phyloP scores from a whole-genome alignment of 228 moss, liverwort and hornwort species.

The Sphagnum magellanicum region DNA sequence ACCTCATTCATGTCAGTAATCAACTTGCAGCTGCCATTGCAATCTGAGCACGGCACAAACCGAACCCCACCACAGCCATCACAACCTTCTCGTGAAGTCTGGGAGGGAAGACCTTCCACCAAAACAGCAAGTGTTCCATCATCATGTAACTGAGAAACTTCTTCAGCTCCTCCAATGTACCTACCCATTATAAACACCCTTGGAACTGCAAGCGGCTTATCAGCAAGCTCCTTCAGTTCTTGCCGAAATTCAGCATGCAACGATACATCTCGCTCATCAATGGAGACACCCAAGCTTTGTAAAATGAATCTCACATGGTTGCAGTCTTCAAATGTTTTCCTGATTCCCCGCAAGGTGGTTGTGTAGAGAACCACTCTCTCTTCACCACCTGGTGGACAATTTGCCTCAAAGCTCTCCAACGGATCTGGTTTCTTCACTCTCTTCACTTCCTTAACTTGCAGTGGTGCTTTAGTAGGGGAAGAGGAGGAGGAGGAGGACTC shows the following conservation, averaged over 20 bases:
- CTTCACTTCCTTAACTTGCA: conserved; percentile 7
- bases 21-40: conserved; percentile 63
- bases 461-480: conserved; percentile 10
- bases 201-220: conserved; percentile 43
- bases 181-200: conserved; percentile 64
- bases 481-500: too few relatives aligned
- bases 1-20: conserved; percentile 45
- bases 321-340: conserved; percentile 71
- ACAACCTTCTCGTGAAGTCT: conserved; percentile 38
- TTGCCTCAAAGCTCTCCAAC: conserved; percentile 42
- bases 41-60: conserved; percentile 61
- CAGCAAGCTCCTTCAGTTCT: conserved; percentile 48
- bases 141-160: conserved; percentile 50
- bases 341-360: conserved; percentile 70
- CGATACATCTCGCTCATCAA: conserved; percentile 71
- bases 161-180: conserved; percentile 54
- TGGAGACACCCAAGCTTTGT: conserved; percentile 36
- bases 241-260: conserved; percentile 67
- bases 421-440: conserved; percentile 14
- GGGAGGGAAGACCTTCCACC: conserved; percentile 40
- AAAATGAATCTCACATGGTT: conserved; percentile 54
- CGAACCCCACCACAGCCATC: conserved; percentile 70
- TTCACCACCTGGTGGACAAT: conserved; percentile 63
- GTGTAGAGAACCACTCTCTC: conserved; percentile 59
- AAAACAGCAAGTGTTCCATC: conserved; percentile 45